Evolutionary conservation across 73 alveolate species (phyloP).

Genomic region (Paraurostyla sp.): DNA sequence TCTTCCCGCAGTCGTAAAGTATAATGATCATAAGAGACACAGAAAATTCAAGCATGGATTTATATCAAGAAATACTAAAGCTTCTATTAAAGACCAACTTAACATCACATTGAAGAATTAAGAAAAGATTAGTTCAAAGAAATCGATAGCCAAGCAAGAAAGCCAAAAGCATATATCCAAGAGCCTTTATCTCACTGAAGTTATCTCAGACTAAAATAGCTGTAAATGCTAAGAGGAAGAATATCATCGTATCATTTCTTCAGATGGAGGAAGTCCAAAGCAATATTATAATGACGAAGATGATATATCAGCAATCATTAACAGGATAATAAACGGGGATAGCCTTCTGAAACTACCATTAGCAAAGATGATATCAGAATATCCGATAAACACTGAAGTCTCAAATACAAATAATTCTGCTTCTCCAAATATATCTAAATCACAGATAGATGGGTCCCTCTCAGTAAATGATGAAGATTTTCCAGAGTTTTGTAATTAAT

Average conservation of each 20-base stretch:
- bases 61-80: not conserved
- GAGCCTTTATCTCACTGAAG: not conserved
- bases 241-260: slow-evolving; percentile 5
- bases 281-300: not conserved
- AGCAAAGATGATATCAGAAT: not conserved
- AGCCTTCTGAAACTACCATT: not conserved
- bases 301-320: not conserved
- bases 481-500: slow-evolving; percentile 43
- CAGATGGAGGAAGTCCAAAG: not conserved
- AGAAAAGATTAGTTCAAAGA: not conserved
- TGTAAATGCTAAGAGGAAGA: slow-evolving; percentile 14
- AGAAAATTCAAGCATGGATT: slow-evolving; percentile 1
- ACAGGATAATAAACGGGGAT: not conserved
- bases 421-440: not conserved
- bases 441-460: not conserved
- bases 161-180: no score
- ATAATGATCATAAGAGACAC: slow-evolving; percentile 8
- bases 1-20: slow-evolving; percentile 15
- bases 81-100: slow-evolving; percentile 20
- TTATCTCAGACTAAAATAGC: no score
- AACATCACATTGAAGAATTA: not conserved
- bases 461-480: slow-evolving; percentile 17
- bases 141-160: no score
- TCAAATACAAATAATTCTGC: not conserved
- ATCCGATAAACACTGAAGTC: not conserved